Base-by-base conservation (phyloP, 2,329 filamentous ascomycete species). In the Endoconidiophora laricicola region DNA sequence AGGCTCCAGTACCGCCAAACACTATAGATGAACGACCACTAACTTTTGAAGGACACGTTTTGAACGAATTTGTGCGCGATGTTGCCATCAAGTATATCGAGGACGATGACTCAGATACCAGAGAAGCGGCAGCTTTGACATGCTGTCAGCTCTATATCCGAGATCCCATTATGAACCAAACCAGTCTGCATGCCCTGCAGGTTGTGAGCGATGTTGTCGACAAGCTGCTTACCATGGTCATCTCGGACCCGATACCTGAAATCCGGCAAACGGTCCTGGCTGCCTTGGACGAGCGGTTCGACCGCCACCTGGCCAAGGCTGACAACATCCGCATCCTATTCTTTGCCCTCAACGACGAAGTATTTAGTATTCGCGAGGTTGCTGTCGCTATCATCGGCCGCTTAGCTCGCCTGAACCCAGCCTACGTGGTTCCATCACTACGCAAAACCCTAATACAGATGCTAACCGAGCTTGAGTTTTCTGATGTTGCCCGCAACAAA, bases 61-160 rank as follows among this genome's bases (percentile, higher is more conserved):
- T 99, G 14, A 99, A 99, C 59, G 93, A 99, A 62, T 99, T 99
- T 58, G 91, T 98, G 24, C 84, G 91, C 22, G 91, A 99, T 61
- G 91, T 98, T 46, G 91, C 93, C 3, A 93, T 98, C 60, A 91
- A 90, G 62, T 99, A 95, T 58, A 90, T 98, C 40, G 90, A 98
- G 58, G 91, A 94, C 55, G 90, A 96, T 57, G 93, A 94, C 58
- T 75, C 86, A 0, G 85, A 93, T 56, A 95, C 94, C 46, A 79
- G 91, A 53, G 90, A 94, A 64, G 91, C 91, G 14, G 90, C 91
- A 2, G 88, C 91, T 14, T 71, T 99, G 54, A 99, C 93, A 4
- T 96, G 91, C 65, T 99, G 93, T 61, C 93, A 99, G 63, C 76
- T 99, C 43, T 96, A 96, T 60, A 85, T 96, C 43, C 81, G 86